phyloP scores from a whole-genome alignment of 805 yeast species.

The Suhomyces emberorum region DNA sequence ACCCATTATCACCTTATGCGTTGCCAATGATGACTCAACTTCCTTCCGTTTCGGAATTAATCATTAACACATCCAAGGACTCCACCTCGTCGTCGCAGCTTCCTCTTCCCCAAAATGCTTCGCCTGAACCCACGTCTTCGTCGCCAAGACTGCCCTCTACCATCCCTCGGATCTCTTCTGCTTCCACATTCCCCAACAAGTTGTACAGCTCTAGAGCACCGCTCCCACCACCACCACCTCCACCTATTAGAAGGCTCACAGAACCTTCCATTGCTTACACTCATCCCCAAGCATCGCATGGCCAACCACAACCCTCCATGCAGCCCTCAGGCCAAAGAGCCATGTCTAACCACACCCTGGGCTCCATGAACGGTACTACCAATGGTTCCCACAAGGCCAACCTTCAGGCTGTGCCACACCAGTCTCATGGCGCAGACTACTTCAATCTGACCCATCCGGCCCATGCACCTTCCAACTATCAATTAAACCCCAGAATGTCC shows the following conservation, averaged over 20 bases:
- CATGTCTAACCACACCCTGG: background rate
- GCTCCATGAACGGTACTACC: background rate
- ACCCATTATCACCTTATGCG: background rate
- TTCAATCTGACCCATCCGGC: constrained; percentile 3
- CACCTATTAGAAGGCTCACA: constrained; percentile 14
- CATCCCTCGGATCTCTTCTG: constrained; percentile 12
- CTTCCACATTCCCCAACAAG: constrained; percentile 5
- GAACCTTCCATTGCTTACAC: constrained; percentile 11
- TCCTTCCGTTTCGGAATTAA: constrained; percentile 25
- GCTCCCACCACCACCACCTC: constrained; percentile 6
- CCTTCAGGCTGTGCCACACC: constrained; percentile 6
- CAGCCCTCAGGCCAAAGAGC: constrained; percentile 2
- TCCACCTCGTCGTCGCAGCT: background rate
- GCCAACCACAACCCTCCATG: constrained; percentile 1
- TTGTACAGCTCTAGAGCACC: constrained; percentile 3
- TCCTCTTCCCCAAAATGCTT: constrained; percentile 3
- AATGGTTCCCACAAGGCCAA: too few species aligned
- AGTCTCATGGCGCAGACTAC: constrained; percentile 3
- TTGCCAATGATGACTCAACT: constrained; percentile 16
- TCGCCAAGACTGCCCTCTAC: constrained; percentile 8
- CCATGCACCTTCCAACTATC: constrained; percentile 3
- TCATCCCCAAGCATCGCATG: background rate
- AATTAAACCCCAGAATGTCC: constrained; percentile 8
- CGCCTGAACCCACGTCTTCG: background rate
- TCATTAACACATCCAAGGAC: constrained; percentile 14